A percentile compares a stretch with the other conserved stretches of the same genome.
phyloP scores from a whole-genome alignment of 306 rosid genomes.

The Medicago ruthenica region DNA sequence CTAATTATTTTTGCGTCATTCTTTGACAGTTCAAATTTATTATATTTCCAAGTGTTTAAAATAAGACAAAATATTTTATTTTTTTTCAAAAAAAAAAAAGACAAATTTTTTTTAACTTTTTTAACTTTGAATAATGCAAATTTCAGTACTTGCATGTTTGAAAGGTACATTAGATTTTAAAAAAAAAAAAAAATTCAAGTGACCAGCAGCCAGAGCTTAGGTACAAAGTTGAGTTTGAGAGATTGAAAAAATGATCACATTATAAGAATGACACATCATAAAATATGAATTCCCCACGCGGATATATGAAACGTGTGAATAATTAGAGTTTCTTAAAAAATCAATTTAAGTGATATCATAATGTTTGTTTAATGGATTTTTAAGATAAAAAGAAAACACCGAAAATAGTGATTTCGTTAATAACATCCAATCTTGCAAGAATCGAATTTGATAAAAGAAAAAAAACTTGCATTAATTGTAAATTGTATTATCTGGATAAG shows the following conservation, averaged over 20 bases:
- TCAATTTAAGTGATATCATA: slow-evolving; percentile 12
- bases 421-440: neutral
- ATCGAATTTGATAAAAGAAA: neutral
- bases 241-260: slow-evolving; percentile 21
- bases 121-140: slow-evolving; percentile 9
- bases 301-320: slow-evolving; percentile 22
- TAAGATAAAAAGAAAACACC: neutral
- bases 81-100: neutral
- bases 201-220: slow-evolving; percentile 16
- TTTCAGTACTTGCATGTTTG: neutral
- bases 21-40: slow-evolving; percentile 41
- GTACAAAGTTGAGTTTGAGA: neutral
- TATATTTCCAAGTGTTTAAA: slow-evolving; percentile 8
- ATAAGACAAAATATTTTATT: neutral
- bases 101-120: too few relatives aligned
- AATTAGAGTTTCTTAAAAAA: slow-evolving; percentile 13
- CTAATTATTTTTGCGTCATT: slow-evolving; percentile 38
- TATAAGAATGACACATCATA: slow-evolving; percentile 14
- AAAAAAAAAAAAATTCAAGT: neutral
- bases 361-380: neutral
- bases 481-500: neutral
- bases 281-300: slow-evolving; percentile 6
- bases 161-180: slow-evolving; percentile 3
- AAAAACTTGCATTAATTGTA: neutral
- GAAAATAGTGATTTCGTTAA: slow-evolving; percentile 16